A percentile compares a stretch with the other conserved stretches of the same genome.
Conservation (phyloP, 139 green algal genomes). For the Chlorella sp. region DNA sequence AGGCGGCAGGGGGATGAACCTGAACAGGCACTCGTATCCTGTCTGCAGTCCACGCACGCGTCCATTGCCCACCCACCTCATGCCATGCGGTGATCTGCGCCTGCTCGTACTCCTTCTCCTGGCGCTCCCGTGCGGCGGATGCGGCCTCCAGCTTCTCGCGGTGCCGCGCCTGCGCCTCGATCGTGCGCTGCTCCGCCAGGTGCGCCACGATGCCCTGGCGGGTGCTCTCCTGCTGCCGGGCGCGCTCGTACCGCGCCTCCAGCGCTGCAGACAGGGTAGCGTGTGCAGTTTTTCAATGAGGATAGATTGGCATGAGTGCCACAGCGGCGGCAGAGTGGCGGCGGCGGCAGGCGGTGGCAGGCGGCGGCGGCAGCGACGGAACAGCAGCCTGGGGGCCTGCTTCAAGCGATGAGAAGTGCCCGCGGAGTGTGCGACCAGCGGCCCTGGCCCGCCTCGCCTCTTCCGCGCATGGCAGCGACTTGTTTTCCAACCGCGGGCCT, state of each 20-base stretch:
- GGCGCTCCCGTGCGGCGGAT: neutral
- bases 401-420: too few relatives aligned
- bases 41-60: too few relatives aligned
- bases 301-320: too few relatives aligned
- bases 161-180: conserved; percentile 4
- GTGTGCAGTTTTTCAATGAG: too few relatives aligned
- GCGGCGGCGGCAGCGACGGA: too few relatives aligned
- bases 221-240: conserved; percentile 5
- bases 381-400: too few relatives aligned
- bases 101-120: conserved; percentile 1
- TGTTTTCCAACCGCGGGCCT: too few relatives aligned
- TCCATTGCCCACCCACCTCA: neutral
- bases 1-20: too few relatives aligned
- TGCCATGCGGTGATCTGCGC: conserved; percentile 15
- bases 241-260: conserved; percentile 14
- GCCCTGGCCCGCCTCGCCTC: too few relatives aligned
- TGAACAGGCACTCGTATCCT: neutral
- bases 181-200: conserved; percentile 22
- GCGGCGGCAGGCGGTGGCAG: too few relatives aligned
- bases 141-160: conserved; percentile 9
- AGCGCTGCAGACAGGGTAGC: conserved; percentile 21
- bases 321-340: neutral
- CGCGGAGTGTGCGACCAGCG: too few relatives aligned
- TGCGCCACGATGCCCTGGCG: conserved; percentile 2
- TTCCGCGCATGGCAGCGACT: too few relatives aligned